A percentile compares a stretch with the other conserved stretches of the same genome.
phyloP scores from a whole-genome alignment of 345 rosid genomes.

The Brassica incana region DNA sequence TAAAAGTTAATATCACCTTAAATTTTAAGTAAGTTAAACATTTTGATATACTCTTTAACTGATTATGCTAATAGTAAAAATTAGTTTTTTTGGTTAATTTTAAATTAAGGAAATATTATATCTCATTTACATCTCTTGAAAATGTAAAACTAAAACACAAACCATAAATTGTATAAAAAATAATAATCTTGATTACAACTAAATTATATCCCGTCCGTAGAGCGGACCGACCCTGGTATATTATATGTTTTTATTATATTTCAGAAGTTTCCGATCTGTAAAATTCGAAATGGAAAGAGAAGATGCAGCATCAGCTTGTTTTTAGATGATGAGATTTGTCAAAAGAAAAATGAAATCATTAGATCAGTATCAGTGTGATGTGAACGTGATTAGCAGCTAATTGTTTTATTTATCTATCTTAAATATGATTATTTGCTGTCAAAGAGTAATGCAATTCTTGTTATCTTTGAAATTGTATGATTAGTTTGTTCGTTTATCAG shows the following conservation, averaged over 20 bases:
- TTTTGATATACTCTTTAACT: too few species aligned
- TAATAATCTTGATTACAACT: too few species aligned
- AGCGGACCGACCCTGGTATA: too few species aligned
- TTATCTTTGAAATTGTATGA: not conserved
- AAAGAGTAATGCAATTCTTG: not conserved
- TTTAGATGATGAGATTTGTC: constrained; percentile 16
- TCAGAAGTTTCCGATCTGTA: constrained; percentile 29
- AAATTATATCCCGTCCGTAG: too few species aligned
- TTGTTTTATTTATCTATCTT: not conserved
- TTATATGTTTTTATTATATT: constrained; percentile 5
- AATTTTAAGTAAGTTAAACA: too few species aligned
- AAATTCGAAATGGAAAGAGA: constrained; percentile 20
- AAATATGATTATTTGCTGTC: not conserved
- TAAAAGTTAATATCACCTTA: too few species aligned
- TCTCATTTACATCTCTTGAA: too few species aligned
- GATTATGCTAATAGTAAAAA: too few species aligned
- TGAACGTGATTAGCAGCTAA: constrained; percentile 38
- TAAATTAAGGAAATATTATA: too few species aligned
- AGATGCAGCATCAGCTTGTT: not conserved
- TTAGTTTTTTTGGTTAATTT: too few species aligned
- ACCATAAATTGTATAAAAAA: too few species aligned
- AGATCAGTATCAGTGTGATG: constrained; percentile 19
- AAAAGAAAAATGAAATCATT: constrained; percentile 9
- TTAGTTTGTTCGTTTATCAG: not conserved
- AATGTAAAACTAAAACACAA: too few species aligned